phyloP scores from a whole-genome alignment of 2,329 filamentous ascomycete genomes.

The Pestalotiopsis fici region DNA sequence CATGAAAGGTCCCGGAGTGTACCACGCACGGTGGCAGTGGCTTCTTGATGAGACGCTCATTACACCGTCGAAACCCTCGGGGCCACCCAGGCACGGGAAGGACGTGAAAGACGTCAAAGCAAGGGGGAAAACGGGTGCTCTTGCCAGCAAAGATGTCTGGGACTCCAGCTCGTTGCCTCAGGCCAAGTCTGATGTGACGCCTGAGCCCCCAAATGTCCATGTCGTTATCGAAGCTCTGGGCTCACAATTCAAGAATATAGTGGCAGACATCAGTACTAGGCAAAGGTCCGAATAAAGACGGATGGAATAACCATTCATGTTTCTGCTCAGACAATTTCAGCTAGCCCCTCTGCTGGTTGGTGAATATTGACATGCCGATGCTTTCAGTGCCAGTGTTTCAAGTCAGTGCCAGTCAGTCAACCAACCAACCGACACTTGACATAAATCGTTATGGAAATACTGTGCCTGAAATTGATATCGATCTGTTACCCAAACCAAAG shows the following conservation, averaged over 20 bases:
- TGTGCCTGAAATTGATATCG: too few relatives aligned
- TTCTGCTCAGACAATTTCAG: neutral
- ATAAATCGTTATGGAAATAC: too few relatives aligned
- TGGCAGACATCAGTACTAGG: constrained; percentile 20
- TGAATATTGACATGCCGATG: too few relatives aligned
- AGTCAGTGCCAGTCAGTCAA: too few relatives aligned
- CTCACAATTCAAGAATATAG: constrained; percentile 36
- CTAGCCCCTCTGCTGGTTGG: too few relatives aligned
- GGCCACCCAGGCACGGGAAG: constrained; percentile 53
- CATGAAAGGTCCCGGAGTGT: constrained; percentile 69
- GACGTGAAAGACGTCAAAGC: constrained; percentile 48
- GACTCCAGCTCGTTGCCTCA: constrained; percentile 23
- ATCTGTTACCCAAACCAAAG: too few relatives aligned
- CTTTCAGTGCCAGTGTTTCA: too few relatives aligned
- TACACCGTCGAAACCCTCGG: constrained; percentile 57
- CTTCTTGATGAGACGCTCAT: constrained; percentile 71
- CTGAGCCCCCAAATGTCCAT: constrained; percentile 41
- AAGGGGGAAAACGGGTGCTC: constrained; percentile 41
- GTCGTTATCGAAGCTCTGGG: constrained; percentile 42
- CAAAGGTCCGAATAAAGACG: neutral
- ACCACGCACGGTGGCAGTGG: constrained; percentile 71
- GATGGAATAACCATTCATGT: neutral
- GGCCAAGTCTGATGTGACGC: constrained; percentile 29
- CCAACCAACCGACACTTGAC: too few relatives aligned
- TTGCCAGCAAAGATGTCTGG: constrained; percentile 23